phyloP scores from a whole-genome alignment of 2,329 filamentous ascomycete genomes.

The Colletotrichum ledebouriae region DNA sequence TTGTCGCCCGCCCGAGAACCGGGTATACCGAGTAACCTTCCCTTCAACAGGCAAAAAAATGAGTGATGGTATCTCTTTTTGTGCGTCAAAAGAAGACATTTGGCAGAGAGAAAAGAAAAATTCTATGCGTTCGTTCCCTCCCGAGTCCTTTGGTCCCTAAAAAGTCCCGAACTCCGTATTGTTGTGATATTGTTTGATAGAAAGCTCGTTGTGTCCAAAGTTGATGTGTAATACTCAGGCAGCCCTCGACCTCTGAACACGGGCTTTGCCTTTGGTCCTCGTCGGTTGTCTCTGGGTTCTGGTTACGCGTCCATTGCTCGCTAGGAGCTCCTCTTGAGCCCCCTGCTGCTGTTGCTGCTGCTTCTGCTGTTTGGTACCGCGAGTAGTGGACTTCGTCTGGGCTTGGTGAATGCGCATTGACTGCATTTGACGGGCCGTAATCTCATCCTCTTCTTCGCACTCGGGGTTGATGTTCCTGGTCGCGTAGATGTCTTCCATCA shows the following conservation, averaged over 20 bases:
- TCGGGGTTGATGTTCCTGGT: constrained; percentile 32
- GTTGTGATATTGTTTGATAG: background rate
- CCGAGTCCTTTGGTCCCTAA: constrained; percentile 21
- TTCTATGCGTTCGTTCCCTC: constrained; percentile 19
- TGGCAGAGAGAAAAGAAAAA: background rate
- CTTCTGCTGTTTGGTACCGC: constrained; percentile 4
- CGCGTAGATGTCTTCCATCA: constrained; percentile 43
- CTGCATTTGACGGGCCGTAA: constrained; percentile 3
- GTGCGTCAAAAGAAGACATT: background rate
- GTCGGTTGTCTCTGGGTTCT: constrained; percentile 3
- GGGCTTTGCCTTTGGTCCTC: constrained; percentile 11
- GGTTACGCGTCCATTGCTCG: constrained; percentile 3
- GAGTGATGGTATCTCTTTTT: constrained; percentile 32
- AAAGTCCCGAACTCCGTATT: constrained; percentile 7
- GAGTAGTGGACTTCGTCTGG: background rate
- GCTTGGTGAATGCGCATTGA: constrained; percentile 11
- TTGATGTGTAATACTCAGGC: constrained; percentile 2
- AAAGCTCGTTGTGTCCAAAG: background rate
- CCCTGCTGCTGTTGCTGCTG: background rate
- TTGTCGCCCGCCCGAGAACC: constrained; percentile 8
- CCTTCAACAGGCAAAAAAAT: constrained; percentile 16
- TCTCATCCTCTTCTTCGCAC: constrained; percentile 38
- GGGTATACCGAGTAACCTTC: constrained; percentile 13
- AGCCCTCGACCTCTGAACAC: constrained; percentile 9
- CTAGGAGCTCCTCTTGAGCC: constrained; percentile 11